phyloP scores from a whole-genome alignment of 1,284 basidiomycete genomes.

The Cryptococcus sp. region DNA sequence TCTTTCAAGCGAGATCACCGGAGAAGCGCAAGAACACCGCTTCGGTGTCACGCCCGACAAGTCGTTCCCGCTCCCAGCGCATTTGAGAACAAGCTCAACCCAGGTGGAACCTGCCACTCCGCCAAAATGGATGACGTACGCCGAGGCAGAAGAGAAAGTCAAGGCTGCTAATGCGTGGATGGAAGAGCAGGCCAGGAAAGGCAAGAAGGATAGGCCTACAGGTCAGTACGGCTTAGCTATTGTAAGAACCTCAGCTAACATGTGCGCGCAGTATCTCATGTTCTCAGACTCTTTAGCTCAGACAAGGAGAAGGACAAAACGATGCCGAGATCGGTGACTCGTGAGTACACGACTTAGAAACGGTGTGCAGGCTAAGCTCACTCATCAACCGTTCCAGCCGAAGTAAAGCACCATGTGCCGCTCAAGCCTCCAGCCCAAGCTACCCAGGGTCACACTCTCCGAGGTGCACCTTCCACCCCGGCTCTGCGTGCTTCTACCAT shows the following conservation, averaged over 20 bases:
- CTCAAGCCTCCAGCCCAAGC: constrained; percentile 30
- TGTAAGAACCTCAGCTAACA: background rate
- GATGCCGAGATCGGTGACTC: constrained; percentile 23
- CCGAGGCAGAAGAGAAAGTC: constrained; percentile 40
- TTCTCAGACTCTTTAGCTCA: constrained; percentile 33
- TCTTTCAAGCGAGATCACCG: constrained; percentile 14
- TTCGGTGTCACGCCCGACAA: constrained; percentile 38
- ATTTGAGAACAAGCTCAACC: constrained; percentile 31
- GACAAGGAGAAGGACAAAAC: constrained; percentile 26
- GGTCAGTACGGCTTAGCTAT: constrained; percentile 21
- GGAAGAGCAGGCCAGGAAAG: constrained; percentile 20
- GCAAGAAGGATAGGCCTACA: constrained; percentile 39
- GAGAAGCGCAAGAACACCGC: constrained; percentile 12
- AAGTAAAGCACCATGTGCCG: constrained; percentile 25
- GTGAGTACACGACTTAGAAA: constrained; percentile 13
- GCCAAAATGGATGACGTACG: constrained; percentile 37
- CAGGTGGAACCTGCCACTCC: constrained; percentile 45
- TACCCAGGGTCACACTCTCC: constrained; percentile 20
- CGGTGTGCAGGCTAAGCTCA: background rate
- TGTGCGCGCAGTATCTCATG: constrained; percentile 28
- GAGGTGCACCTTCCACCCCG: constrained; percentile 39
- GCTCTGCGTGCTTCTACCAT: constrained; percentile 31
- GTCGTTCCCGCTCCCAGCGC: constrained; percentile 22
- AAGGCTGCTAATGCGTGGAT: constrained; percentile 24
- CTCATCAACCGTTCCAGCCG: constrained; percentile 20